phyloP scores from a whole-genome alignment of 352 stramenopile genomes.

The Globisporangium uncinulatum region DNA sequence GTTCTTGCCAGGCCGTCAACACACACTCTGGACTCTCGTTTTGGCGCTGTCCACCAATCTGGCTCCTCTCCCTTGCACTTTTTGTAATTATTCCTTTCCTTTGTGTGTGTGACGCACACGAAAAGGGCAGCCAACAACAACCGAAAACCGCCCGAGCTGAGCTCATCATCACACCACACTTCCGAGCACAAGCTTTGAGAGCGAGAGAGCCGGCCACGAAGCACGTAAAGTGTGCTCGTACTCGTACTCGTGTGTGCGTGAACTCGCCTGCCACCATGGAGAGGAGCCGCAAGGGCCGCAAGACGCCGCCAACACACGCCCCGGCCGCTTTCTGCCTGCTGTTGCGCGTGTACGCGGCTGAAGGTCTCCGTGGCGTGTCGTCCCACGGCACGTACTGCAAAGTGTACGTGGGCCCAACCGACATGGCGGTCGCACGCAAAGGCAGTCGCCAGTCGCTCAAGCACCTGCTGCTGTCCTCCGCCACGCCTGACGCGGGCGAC shows the following conservation, averaged over 20 bases:
- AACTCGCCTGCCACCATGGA: conserved; percentile 11
- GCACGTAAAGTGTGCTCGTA: no score
- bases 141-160: no score
- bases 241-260: background rate
- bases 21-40: background rate
- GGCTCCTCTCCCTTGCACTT: background rate
- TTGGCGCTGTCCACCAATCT: background rate
- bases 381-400: conserved; percentile 75
- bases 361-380: conserved; percentile 54
- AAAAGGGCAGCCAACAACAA: background rate
- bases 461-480: conserved; percentile 8
- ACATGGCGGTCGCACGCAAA: conserved; percentile 28
- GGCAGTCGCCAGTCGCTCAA: conserved; percentile 17
- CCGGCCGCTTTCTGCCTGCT: conserved; percentile 30
- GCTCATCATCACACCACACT: background rate
- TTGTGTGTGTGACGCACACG: background rate
- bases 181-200: background rate
- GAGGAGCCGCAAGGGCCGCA: conserved; percentile 9
- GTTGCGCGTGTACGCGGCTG: conserved; percentile 57
- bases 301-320: background rate
- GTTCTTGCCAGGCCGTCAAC: background rate
- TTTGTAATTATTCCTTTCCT: no score
- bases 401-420: conserved; percentile 47
- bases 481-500: background rate
- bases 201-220: background rate